Base-by-base conservation (phyloP, 495 filamentous ascomycete species). In the Chaetomium fimeti region DNA sequence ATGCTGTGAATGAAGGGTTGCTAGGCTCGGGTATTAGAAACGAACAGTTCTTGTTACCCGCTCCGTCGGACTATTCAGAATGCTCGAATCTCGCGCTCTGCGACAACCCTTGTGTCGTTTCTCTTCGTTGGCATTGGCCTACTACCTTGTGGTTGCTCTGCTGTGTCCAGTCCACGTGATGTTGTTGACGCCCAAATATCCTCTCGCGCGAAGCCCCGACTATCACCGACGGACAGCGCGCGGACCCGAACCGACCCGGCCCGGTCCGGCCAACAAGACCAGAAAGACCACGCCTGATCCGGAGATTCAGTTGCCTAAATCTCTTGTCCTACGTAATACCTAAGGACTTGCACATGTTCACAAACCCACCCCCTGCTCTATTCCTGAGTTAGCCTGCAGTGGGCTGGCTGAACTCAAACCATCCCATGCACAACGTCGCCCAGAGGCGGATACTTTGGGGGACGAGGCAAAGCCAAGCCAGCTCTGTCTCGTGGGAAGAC, bases 281-380 rank as follows among this genome's bases (percentile, higher is more conserved):
- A 52, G 9, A 52, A 13, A 52, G 16, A 11, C 12, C 27, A 52
- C 8, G 24, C 48, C 48, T 8, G 24, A 20, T 49, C 15, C 20
- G 15, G 45, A n/a, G n/a, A 49, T 6, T 5, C 6, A 49, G n/a
- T 2, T 9, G 0, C 24, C 49, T 6, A 36, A 25, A 36, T 53
- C 4, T 53, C 52, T 54, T 54, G 52, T 54, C 52, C 52, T 54
- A 54, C 52, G 52, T 54, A 54, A 36, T 6, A 22, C 47, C 22
- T 1, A 22, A 49, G 22, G 2, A 7, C 43, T 20, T 52, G 1
- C 15, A 24, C n/a, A 8, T 15, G 47, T 25, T 20, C 47, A 1
- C 40, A 43, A 43, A 43, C 22, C n/a, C 5, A 2, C 48, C 48
- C 48, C 48, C 6, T 52, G 48, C 27, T 24, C 2, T 18, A 52